Conservation (phyloP, 192 early-diverging fungal genomes). For the Umbelopsis sp. region DNA sequence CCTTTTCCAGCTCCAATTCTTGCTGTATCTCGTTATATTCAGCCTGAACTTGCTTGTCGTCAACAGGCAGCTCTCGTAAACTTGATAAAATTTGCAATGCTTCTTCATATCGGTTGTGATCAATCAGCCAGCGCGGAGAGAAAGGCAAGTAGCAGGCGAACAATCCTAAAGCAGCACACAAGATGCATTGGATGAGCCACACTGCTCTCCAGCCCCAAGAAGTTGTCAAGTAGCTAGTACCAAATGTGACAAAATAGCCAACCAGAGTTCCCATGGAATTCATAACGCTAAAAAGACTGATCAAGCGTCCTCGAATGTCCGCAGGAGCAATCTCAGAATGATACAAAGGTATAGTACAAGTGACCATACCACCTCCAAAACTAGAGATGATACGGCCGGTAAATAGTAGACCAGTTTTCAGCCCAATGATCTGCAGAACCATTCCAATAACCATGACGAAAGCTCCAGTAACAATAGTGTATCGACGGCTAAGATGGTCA, state of each 20-base stretch:
- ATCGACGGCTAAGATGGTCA: slow-evolving; percentile 56
- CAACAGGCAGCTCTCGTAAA: slow-evolving; percentile 62
- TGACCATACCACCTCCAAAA: slow-evolving; percentile 20
- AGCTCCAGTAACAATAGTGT: slow-evolving; percentile 62
- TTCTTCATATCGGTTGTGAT: slow-evolving; percentile 63
- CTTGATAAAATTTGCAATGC: slow-evolving; percentile 65
- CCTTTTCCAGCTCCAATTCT: slow-evolving; percentile 59
- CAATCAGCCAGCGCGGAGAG: slow-evolving; percentile 82
- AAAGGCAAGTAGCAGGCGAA: slow-evolving; percentile 75
- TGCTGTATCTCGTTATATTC: slow-evolving; percentile 74
- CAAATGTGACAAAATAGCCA: slow-evolving; percentile 48
- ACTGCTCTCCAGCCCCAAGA: slow-evolving; percentile 74
- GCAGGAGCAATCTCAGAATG: slow-evolving; percentile 60
- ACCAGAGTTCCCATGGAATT: slow-evolving; percentile 81
- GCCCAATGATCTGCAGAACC: slow-evolving; percentile 63
- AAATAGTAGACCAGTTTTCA: slow-evolving; percentile 34
- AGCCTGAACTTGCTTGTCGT: slow-evolving; percentile 49
- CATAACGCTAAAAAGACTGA: slow-evolving; percentile 84
- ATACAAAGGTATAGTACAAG: slow-evolving; percentile 21
- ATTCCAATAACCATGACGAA: slow-evolving; percentile 70
- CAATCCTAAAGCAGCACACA: slow-evolving; percentile 66
- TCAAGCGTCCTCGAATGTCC: slow-evolving; percentile 79
- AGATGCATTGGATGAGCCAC: slow-evolving; percentile 77
- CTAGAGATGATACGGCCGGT: slow-evolving; percentile 2
- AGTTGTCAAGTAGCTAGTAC: slow-evolving; percentile 39